Evolutionary conservation across 1,284 basidiomycete species (phyloP).

Genomic region (Cryptococcus sp.): DNA sequence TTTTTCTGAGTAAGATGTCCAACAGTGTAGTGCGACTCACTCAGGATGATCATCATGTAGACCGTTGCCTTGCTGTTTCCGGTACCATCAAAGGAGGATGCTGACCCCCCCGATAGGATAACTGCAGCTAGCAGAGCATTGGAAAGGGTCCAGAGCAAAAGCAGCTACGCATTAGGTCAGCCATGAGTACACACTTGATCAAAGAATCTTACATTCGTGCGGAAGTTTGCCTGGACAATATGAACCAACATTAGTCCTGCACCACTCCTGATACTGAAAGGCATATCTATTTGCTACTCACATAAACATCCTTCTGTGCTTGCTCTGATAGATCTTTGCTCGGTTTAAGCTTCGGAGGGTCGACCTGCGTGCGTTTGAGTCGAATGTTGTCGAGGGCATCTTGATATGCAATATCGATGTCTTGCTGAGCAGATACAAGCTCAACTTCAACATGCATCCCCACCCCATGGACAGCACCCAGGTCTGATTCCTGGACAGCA

Average conservation of each 20-base stretch:
- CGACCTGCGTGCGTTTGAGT: conserved; percentile 39
- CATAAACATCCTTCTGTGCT: conserved; percentile 80
- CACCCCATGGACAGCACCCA: conserved; percentile 64
- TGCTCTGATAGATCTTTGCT: conserved; percentile 61
- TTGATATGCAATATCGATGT: conserved; percentile 84
- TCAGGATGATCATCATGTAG: conserved; percentile 45
- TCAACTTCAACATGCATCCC: conserved; percentile 81
- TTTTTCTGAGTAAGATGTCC: background rate
- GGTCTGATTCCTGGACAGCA: conserved; percentile 65
- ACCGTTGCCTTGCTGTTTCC: conserved; percentile 55
- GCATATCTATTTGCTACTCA: conserved; percentile 15
- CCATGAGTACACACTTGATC: background rate
- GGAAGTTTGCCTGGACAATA: conserved; percentile 60
- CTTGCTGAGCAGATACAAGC: conserved; percentile 76
- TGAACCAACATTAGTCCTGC: background rate
- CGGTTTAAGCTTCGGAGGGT: conserved; percentile 25
- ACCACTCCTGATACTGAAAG: background rate
- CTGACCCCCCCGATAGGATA: conserved; percentile 67
- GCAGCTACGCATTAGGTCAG: conserved; percentile 22
- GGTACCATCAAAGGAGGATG: conserved; percentile 59
- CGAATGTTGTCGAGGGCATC: conserved; percentile 76
- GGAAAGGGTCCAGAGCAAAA: conserved; percentile 43
- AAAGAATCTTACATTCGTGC: conserved; percentile 69
- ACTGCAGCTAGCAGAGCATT: conserved; percentile 78
- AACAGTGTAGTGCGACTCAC: conserved; percentile 36